phyloP scores from a whole-genome alignment of 2,329 filamentous ascomycete species.

The Colletotrichum ledebouriae region DNA sequence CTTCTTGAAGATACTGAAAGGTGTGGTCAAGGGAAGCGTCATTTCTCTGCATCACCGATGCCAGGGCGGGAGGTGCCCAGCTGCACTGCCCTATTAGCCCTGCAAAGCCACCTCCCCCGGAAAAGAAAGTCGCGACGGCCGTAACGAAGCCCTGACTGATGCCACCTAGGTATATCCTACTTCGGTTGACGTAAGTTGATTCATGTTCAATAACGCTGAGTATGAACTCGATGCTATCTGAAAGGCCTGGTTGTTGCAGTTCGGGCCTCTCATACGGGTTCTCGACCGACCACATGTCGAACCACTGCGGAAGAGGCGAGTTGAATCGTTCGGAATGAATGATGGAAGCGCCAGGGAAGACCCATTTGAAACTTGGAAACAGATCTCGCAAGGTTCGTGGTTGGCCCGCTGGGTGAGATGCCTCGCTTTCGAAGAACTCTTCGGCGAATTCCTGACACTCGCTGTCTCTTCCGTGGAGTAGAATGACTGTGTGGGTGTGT shows the following conservation, averaged over 20 bases:
- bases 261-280: conserved; percentile 35
- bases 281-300: conserved; percentile 46
- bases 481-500: conserved; percentile 61
- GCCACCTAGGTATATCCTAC: conserved; percentile 49
- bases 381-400: conserved; percentile 45
- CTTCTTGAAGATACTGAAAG: background rate
- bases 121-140: conserved; percentile 42
- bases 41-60: background rate
- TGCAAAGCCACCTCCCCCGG: conserved; percentile 40
- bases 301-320: conserved; percentile 48
- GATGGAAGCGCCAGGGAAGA: conserved; percentile 47
- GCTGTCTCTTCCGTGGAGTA: conserved; percentile 61
- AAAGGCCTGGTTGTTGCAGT: conserved; percentile 46
- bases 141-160: conserved; percentile 52
- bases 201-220: conserved; percentile 45
- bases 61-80: conserved; percentile 42
- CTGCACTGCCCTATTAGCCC: conserved; percentile 49
- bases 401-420: conserved; percentile 42
- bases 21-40: background rate
- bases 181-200: conserved; percentile 42
- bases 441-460: conserved; percentile 53
- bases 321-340: conserved; percentile 45
- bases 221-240: conserved; percentile 44
- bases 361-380: conserved; percentile 48
- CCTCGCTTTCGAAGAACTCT: conserved; percentile 57